Conservation (phyloP, 352 stramenopile genomes). For the Elongisporangium undulatum region DNA sequence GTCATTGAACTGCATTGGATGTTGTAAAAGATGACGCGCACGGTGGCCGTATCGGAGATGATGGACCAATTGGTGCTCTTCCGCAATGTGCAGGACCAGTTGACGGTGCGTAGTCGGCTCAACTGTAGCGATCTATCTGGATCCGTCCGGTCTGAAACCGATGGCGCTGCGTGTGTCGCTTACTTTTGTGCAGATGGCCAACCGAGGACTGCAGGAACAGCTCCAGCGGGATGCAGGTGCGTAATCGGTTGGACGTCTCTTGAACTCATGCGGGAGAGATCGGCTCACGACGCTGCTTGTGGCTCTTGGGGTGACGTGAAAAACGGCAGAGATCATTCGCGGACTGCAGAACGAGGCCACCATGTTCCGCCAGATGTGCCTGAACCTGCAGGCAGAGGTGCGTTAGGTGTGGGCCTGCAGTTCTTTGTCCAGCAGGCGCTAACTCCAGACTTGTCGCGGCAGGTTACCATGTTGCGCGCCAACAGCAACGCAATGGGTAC, state of each 20-base stretch:
- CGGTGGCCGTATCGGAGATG: conserved; percentile 66
- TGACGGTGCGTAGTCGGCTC: conserved; percentile 36
- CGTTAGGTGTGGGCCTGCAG: conserved; percentile 4
- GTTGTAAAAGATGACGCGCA: conserved; percentile 54
- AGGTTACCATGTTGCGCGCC: conserved; percentile 6
- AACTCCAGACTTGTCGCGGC: background rate
- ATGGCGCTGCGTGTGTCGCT: conserved; percentile 1
- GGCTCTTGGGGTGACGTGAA: background rate
- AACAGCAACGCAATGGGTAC: conserved; percentile 1
- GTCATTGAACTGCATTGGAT: background rate
- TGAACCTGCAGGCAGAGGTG: conserved; percentile 76
- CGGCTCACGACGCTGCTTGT: background rate
- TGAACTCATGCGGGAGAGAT: background rate
- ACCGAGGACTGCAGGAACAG: conserved; percentile 64
- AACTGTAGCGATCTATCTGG: background rate
- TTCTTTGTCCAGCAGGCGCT: background rate
- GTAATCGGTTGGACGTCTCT: conserved; percentile 7
- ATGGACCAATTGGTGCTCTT: conserved; percentile 77
- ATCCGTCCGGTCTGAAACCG: background rate
- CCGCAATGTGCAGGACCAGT: conserved; percentile 54
- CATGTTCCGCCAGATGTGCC: conserved; percentile 82
- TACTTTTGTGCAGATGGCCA: conserved; percentile 39
- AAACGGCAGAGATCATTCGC: conserved; percentile 44
- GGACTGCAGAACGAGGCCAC: conserved; percentile 72
- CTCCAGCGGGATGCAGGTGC: conserved; percentile 52